A percentile compares a stretch with the other conserved stretches of the same genome.
phyloP scores from a whole-genome alignment of 495 filamentous ascomycete genomes.

The Lophiostoma macrostomum region DNA sequence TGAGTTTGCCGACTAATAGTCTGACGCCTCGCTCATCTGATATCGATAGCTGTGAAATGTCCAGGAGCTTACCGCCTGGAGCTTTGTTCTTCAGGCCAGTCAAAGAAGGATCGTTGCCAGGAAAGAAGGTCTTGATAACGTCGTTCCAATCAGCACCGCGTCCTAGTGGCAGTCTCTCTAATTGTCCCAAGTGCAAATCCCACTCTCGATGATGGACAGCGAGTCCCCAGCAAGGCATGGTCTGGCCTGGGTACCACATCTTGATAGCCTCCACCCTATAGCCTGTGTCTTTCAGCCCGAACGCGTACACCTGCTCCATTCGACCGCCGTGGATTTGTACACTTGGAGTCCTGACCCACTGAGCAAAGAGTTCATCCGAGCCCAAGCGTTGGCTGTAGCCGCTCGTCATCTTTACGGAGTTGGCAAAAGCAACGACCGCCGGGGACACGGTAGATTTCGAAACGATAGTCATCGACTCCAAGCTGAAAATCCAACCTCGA shows the following conservation, averaged over 20 bases:
- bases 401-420: conserved; percentile 9
- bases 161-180: conserved; percentile 16
- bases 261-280: conserved; percentile 13
- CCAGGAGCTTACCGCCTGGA: too few relatives aligned
- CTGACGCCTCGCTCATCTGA: too few relatives aligned
- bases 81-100: not conserved
- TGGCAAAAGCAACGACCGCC: conserved; percentile 8
- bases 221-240: conserved; percentile 19
- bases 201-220: conserved; percentile 23
- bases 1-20: too few relatives aligned
- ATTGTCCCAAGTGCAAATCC: conserved; percentile 10
- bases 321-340: not conserved
- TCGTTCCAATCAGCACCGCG: conserved; percentile 2
- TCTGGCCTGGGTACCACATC: conserved; percentile 16
- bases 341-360: not conserved
- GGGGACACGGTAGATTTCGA: conserved; percentile 1
- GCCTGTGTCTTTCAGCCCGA: conserved; percentile 12
- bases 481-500: conserved; percentile 22
- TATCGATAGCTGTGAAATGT: too few relatives aligned
- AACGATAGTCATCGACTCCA: conserved; percentile 8
- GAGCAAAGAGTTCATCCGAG: not conserved
- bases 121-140: conserved; percentile 20
- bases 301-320: conserved; percentile 20
- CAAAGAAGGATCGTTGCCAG: conserved; percentile 12
- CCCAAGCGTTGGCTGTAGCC: not conserved